Conservation (phyloP, 2,329 filamentous ascomycete genomes). For the Camptophora hylomeconis region DNA sequence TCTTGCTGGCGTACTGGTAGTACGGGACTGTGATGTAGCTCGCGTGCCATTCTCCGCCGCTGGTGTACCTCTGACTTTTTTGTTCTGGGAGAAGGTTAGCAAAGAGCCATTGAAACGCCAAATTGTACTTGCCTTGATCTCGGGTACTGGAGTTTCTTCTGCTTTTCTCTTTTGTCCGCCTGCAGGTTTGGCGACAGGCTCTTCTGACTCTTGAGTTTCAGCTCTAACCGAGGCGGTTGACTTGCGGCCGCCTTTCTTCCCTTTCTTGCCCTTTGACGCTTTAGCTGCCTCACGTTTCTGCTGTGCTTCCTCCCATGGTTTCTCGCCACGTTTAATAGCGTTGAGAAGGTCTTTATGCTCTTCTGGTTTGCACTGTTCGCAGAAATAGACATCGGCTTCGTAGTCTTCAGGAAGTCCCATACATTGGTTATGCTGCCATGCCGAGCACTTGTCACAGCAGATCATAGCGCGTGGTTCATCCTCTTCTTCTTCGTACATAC, state of each 20-base stretch:
- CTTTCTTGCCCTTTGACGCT: conserved; percentile 44
- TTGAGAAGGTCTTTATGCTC: conserved; percentile 71
- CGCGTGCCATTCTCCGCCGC: conserved; percentile 14
- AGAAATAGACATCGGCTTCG: conserved; percentile 75
- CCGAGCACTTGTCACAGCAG: conserved; percentile 80
- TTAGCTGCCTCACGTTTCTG: conserved; percentile 50
- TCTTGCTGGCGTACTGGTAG: conserved; percentile 20
- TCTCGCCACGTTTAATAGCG: conserved; percentile 66
- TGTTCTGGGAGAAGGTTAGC: conserved; percentile 20
- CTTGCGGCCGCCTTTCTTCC: conserved; percentile 42
- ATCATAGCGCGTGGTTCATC: conserved; percentile 89
- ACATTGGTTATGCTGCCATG: conserved; percentile 96
- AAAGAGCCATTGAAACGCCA: no score
- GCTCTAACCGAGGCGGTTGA: conserved; percentile 39
- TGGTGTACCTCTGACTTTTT: conserved; percentile 16
- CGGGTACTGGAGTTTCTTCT: conserved; percentile 24
- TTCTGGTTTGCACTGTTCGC: conserved; percentile 75
- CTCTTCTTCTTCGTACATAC: conserved; percentile 71
- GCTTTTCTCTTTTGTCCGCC: conserved; percentile 32
- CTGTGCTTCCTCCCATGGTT: conserved; percentile 67
- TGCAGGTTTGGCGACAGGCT: conserved; percentile 12
- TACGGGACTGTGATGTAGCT: conserved; percentile 20
- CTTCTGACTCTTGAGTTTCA: conserved; percentile 25
- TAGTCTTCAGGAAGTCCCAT: conserved; percentile 72
- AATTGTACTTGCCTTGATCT: conserved; percentile 6